Percentiles rank a stretch among this genome's conserved stretches.
These are phyloP conservation scores for Globisporangium canariense DNA, from an alignment of 352 stramenopile species.

Conservation along the genomic window DNA sequence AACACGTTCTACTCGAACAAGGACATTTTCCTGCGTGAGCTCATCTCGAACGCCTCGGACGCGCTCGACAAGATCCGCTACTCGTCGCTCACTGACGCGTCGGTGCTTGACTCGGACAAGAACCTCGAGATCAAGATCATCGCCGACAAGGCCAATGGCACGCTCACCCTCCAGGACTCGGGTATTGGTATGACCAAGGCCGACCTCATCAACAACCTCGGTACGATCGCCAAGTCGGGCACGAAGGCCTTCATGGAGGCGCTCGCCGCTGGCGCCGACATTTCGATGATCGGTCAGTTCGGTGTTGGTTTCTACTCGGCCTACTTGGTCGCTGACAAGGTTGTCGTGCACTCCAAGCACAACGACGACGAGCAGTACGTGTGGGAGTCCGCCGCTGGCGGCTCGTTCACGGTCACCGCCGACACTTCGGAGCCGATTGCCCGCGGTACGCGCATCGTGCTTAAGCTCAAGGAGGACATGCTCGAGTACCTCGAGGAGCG, in stretches of 20 bases:
- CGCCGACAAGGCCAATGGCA: constrained; percentile 99
- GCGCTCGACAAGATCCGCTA: constrained; percentile 98
- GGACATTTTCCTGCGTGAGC: constrained; percentile 97
- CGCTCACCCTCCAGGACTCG: constrained; percentile 97
- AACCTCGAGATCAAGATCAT: constrained; percentile 99
- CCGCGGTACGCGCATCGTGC: constrained; percentile 94
- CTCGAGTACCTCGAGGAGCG: constrained; percentile 98
- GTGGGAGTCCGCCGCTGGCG: constrained; percentile 97
- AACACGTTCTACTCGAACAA: constrained; percentile 99
- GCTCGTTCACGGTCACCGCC: constrained; percentile 95
- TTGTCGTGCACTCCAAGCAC: constrained; percentile 98
- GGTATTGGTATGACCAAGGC: constrained; percentile 99
- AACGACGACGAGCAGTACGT: constrained; percentile 98
- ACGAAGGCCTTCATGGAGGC: constrained; percentile 99
- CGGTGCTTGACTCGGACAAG: constrained; percentile 95
- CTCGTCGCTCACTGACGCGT: constrained; percentile 94
- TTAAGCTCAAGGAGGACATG: constrained; percentile 99
- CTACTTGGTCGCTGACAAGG: constrained; percentile 99
- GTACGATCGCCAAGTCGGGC: constrained; percentile 99
- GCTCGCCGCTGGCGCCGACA: constrained; percentile 95
- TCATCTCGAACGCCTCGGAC: constrained; percentile 97
- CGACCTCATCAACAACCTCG: constrained; percentile 99
- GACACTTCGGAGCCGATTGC: constrained; percentile 86
- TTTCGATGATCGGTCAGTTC: constrained; percentile 99
- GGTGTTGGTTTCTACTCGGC: constrained; percentile 99